These are phyloP conservation scores for Termitomyces bulborhizus DNA, from an alignment of 768 basidiomycete genomes.

Conservation along the genomic window DNA sequence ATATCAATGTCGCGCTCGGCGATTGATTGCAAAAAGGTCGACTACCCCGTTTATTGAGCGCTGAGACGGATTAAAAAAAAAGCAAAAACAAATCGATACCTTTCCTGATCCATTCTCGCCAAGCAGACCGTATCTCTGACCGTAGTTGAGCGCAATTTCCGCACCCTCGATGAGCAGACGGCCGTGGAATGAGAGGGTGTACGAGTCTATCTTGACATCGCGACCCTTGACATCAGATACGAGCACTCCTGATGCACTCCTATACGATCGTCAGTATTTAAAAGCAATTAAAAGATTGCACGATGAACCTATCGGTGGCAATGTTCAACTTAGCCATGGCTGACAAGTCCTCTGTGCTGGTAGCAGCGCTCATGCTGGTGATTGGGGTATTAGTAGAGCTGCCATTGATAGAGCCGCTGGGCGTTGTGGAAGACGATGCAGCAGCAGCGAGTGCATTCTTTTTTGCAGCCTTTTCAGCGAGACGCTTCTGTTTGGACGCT, in stretches of 20 bases:
- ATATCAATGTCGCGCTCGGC: conserved; percentile 95
- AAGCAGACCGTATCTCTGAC: conserved; percentile 89
- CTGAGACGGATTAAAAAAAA: neutral
- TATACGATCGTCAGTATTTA: conserved; percentile 21
- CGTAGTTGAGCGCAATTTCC: conserved; percentile 67
- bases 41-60: conserved; percentile 38
- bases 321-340: conserved; percentile 87
- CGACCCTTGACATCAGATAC: conserved; percentile 89
- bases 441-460: conserved; percentile 42
- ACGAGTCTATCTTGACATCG: conserved; percentile 96
- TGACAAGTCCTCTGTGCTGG: conserved; percentile 71
- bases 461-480: conserved; percentile 91
- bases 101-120: conserved; percentile 99
- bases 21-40: conserved; percentile 93
- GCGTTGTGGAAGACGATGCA: conserved; percentile 49
- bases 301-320: conserved; percentile 79
- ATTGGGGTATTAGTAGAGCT: conserved; percentile 71
- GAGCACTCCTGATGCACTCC: conserved; percentile 88
- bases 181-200: conserved; percentile 96
- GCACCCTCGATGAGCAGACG: conserved; percentile 68
- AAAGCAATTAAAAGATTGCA: neutral
- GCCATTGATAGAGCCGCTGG: conserved; percentile 60
- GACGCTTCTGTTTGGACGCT: conserved; percentile 85
- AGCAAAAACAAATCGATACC: conserved; percentile 42
- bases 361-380: conserved; percentile 76